Percentiles rank a stretch among this genome's conserved stretches.
phyloP scores from a whole-genome alignment of 1,284 basidiomycete species.

The Ganoderma lingzhi region DNA sequence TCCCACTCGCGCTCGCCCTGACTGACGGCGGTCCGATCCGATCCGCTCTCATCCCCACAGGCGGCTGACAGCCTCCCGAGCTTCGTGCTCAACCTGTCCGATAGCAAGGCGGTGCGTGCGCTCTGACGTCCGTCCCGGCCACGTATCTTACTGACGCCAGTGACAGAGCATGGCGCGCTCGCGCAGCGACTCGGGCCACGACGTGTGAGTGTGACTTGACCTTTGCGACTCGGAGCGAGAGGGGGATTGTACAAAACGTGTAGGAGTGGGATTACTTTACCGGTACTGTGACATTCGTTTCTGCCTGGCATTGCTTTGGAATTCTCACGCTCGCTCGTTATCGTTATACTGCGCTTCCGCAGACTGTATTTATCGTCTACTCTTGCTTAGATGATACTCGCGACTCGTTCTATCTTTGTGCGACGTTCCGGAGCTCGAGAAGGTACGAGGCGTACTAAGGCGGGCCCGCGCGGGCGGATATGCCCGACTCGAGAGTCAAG shows the following conservation, averaged over 20 bases:
- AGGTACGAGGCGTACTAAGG: background rate
- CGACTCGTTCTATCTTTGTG: background rate
- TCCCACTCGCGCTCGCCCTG: background rate
- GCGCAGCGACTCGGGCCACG: background rate
- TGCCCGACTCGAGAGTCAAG: no score
- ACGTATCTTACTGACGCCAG: background rate
- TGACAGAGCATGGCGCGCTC: background rate
- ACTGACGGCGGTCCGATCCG: no score
- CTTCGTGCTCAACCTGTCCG: background rate
- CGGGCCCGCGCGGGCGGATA: no score
- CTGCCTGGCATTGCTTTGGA: background rate
- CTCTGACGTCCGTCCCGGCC: background rate
- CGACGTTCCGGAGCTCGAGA: background rate
- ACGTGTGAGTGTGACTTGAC: background rate
- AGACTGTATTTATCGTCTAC: constrained; percentile 6
- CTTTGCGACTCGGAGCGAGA: no score
- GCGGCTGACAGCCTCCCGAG: background rate
- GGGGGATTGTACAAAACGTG: background rate
- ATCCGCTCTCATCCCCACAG: background rate
- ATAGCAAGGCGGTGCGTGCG: background rate
- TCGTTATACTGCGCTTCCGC: background rate
- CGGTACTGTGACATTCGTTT: constrained; percentile 3
- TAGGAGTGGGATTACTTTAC: background rate
- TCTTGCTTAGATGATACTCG: background rate
- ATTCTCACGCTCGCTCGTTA: background rate